phyloP scores from a whole-genome alignment of 192 early-diverging fungal genomes.

The Entrophospora sp. region DNA sequence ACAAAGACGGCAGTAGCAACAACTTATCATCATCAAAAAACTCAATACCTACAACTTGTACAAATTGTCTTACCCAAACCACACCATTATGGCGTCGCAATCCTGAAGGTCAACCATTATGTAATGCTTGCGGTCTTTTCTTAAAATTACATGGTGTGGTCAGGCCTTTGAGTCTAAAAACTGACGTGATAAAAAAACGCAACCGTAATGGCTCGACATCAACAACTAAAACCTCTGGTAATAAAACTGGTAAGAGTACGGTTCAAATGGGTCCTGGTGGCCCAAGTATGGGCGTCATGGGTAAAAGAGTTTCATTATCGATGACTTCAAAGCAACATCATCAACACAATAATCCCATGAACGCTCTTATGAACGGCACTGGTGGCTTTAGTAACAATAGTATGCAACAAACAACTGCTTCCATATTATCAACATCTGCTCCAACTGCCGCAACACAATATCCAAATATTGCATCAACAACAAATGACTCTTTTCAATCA shows the following conservation, averaged over 20 bases:
- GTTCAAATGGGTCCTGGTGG: constrained; percentile 3
- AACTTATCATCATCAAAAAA: constrained; percentile 21
- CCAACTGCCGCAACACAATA: background rate
- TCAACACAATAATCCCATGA: too few relatives aligned
- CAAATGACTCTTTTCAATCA: background rate
- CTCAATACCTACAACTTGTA: constrained; percentile 48
- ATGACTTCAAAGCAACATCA: background rate
- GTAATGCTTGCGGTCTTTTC: constrained; percentile 96
- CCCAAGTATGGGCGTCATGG: constrained; percentile 8
- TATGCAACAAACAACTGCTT: background rate
- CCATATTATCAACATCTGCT: background rate
- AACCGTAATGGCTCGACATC: constrained; percentile 46
- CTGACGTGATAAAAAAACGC: constrained; percentile 83
- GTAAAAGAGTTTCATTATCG: constrained; percentile 8
- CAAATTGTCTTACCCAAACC: constrained; percentile 82
- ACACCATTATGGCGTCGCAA: constrained; percentile 96
- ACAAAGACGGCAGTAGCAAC: constrained; percentile 21
- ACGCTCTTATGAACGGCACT: too few relatives aligned
- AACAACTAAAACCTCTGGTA: background rate
- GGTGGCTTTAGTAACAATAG: too few relatives aligned
- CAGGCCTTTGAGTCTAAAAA: constrained; percentile 82
- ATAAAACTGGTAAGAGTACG: background rate
- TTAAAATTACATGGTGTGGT: constrained; percentile 88
- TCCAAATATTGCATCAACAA: background rate
- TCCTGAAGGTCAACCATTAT: constrained; percentile 79